Evolutionary conservation across 2,329 filamentous ascomycete species (phyloP), one percentile per base, ranked within the genome.

Genomic region (Thelonectria blattea): DNA sequence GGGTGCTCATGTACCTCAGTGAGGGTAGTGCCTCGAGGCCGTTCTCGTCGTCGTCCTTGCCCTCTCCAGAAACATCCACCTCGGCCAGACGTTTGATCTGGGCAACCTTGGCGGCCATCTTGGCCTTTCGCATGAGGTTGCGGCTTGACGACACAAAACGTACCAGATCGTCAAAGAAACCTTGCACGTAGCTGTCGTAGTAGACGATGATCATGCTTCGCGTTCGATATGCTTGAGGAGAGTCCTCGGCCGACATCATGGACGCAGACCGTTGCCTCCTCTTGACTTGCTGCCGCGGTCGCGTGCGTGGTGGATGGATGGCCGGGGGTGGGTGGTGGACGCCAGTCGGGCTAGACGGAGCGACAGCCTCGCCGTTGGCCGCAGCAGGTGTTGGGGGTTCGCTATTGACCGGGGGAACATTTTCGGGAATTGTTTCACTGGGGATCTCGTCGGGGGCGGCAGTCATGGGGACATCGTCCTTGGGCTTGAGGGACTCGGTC

Each of bases 181-280:
- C 87, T 73, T 97, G 93, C 3, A 96, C 89, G 63, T 92, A 89
- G 67, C 90, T 91, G 73, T 97, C 93, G 73, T 97, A 97, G 76
- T 92, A 93, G n/a, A 97, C 91, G 42, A 95, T 88, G 42, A 94
- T 89, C 82, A 92, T 90, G 58, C 84, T 88, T 65, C 90, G 86
- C 3, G 87, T 88, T 56, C 91, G 87, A 73, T 90, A 90, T 63
- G 87, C 85, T 11, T 80, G 75, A 1, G 80, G 73, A 2, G 77
- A 73, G 11, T 84, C 82, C 39, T 79, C 78, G 37, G 75, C 79
- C 43, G 83, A 86, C 52, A 81, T 67, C 66, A 86, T 76, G 0
- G 84, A 86, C 22, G 83, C 77, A 12, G 82, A 80, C 54, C 83
- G 80, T 53, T 80, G 79, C 49, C 79, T 80, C 68, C 81, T 85